These are phyloP conservation scores for Sphaerulina musiva DNA, from an alignment of 2,329 filamentous ascomycete genomes.

Conservation along the genomic window DNA sequence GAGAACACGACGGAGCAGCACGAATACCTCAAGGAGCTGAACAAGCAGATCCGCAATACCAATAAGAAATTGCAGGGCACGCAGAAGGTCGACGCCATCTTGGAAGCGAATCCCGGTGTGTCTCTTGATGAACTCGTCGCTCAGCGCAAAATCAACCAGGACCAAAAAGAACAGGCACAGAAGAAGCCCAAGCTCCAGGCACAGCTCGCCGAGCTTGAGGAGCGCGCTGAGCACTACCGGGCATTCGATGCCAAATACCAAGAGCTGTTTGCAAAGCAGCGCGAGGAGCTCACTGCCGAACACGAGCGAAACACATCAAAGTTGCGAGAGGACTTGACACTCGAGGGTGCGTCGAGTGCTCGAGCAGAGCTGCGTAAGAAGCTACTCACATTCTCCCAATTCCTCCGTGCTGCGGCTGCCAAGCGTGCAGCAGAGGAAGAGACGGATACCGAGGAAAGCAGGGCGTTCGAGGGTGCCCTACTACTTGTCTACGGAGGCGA, in stretches of 20 bases:
- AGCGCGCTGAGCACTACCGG: slow-evolving; percentile 67
- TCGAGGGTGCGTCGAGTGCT: slow-evolving; percentile 46
- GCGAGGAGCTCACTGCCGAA: slow-evolving; percentile 47
- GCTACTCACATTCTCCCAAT: slow-evolving; percentile 67
- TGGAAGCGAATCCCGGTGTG: slow-evolving; percentile 63
- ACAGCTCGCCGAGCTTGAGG: slow-evolving; percentile 63
- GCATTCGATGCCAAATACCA: slow-evolving; percentile 70
- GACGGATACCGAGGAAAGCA: slow-evolving; percentile 63
- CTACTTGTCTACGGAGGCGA: slow-evolving; percentile 74
- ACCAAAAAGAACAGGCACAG: slow-evolving; percentile 68
- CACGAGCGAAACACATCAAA: slow-evolving; percentile 55
- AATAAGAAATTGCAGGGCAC: slow-evolving; percentile 85
- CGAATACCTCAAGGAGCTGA: slow-evolving; percentile 76
- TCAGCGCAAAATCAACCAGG: slow-evolving; percentile 67
- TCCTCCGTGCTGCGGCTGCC: slow-evolving; percentile 71
- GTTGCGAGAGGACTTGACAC: slow-evolving; percentile 49
- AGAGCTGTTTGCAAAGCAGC: slow-evolving; percentile 52
- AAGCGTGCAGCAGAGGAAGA: slow-evolving; percentile 64
- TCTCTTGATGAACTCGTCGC: slow-evolving; percentile 67
- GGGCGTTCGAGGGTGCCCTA: slow-evolving; percentile 73
- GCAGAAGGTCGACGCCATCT: slow-evolving; percentile 63
- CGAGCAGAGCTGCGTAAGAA: slow-evolving; percentile 52
- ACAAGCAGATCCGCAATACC: slow-evolving; percentile 89
- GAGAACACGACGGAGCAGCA: slow-evolving; percentile 60
- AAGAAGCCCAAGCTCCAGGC: slow-evolving; percentile 69